phyloP scores from a whole-genome alignment of 345 rosid species.

The Toxicodendron radicans region DNA sequence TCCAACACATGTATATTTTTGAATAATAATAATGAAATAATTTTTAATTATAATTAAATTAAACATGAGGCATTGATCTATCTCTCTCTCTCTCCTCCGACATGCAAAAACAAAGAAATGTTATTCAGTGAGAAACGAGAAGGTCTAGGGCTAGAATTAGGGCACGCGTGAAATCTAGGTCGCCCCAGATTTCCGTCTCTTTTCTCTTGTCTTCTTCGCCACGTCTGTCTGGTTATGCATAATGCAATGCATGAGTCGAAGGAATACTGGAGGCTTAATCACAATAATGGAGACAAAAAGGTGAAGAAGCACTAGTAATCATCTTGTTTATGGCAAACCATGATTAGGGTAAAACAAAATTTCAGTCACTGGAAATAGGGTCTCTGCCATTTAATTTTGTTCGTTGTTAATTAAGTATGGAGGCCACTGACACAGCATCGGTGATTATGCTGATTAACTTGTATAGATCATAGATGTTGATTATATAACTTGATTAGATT shows the following conservation, averaged over 20 bases:
- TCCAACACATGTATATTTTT: constrained; percentile 1
- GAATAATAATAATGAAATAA: neutral
- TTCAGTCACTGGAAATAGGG: neutral
- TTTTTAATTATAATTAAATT: too few species aligned
- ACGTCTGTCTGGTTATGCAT: constrained; percentile 22
- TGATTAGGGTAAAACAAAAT: neutral
- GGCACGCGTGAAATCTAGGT: constrained; percentile 53
- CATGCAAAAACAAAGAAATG: constrained; percentile 15
- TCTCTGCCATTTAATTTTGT: neutral
- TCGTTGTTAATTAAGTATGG: neutral
- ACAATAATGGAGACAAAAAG: constrained; percentile 19
- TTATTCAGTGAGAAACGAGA: constrained; percentile 30
- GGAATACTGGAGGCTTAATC: neutral
- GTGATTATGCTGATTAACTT: neutral
- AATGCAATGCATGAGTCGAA: constrained; percentile 9
- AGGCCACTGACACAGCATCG: neutral
- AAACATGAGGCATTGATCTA: too few species aligned
- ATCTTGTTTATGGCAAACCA: constrained; percentile 5
- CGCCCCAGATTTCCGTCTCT: constrained; percentile 22
- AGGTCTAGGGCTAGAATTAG: constrained; percentile 20
- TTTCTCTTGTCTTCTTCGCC: constrained; percentile 33
- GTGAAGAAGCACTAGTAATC: neutral
- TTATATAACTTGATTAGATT: too few species aligned
- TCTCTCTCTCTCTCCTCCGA: neutral
- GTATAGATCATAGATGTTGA: too few species aligned